Base-by-base conservation (phyloP, 306 rosid genomes). In the Trichosanthes cucumerina region DNA sequence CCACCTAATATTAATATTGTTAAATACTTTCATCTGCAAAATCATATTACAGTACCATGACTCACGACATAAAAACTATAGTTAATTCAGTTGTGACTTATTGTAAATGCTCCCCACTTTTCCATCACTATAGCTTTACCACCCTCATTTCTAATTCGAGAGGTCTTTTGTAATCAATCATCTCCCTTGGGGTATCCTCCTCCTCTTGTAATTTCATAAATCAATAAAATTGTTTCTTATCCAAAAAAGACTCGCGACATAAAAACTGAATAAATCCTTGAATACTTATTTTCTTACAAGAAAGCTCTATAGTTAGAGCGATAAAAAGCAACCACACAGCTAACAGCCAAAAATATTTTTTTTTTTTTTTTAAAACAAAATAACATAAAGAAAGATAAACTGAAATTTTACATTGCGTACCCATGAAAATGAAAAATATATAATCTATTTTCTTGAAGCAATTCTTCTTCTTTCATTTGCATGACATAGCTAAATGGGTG, bases 1-100 rank as follows among this genome's bases (percentile, higher is more conserved):
- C 98, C 97, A 93, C 90, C 98, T 93, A 18, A 72, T 72, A 72
- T 15, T 24, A 28, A 72, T 47, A 72, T 47, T 47, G 58, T 26
- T 28, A 49, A 44, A 43, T 6, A 70, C 39, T 24, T 70, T 26
- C 57, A 1, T 43, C 21, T 5, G 50, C 9, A 69, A 39, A 69
- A 69, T 69, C 33, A 38, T 34, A 44, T 70, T 70, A 39, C 52
- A 68, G 33, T n/a, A 2, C 38, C 33, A 70, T 43, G 38, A 11
- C 56, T 24, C 76, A 3, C 23, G 47, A 70, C 38, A 44, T 70
- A 70, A 70, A 23, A 70, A 44, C 76, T 21, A n/a, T n/a, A n/a
- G n/a, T n/a, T n/a, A n/a, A n/a, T n/a, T n/a, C n/a, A n/a, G n/a
- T n/a, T n/a, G n/a, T n/a, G n/a, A n/a, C n/a, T n/a, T n/a, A n/a